Percentiles rank a stretch among this genome's conserved stretches.
Evolutionary conservation across 2,329 filamentous ascomycete species (phyloP).

Genomic region (Pseudodiploospora longispora): DNA sequence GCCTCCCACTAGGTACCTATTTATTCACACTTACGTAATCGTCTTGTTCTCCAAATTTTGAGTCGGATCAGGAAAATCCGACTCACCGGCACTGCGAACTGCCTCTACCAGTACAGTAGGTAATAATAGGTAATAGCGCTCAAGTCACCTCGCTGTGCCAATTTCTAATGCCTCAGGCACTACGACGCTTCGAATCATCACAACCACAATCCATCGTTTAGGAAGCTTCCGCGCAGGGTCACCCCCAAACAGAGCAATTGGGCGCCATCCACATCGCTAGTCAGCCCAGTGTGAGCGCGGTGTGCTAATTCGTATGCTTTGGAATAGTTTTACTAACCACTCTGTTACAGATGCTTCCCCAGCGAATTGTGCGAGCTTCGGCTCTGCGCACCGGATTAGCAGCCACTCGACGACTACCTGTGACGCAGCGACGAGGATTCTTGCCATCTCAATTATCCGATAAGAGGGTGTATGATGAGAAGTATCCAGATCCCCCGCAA

Average conservation of each 20-base stretch:
- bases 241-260: conserved; percentile 29
- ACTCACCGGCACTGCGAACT: too few species aligned
- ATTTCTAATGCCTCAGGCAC: conserved; percentile 26
- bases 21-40: too few species aligned
- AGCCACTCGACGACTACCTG: conserved; percentile 40
- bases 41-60: too few species aligned
- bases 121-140: too few species aligned
- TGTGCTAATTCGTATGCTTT: conserved; percentile 1
- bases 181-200: conserved; percentile 16
- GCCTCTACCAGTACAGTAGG: too few species aligned
- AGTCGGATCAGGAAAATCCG: too few species aligned
- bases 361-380: conserved; percentile 47
- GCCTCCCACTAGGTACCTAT: neutral
- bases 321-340: conserved; percentile 10
- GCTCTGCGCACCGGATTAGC: conserved; percentile 35
- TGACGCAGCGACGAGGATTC: conserved; percentile 50
- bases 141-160: too few species aligned
- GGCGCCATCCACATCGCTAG: conserved; percentile 22
- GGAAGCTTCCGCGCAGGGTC: conserved; percentile 20
- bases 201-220: conserved; percentile 16
- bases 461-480: conserved; percentile 39
- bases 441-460: conserved; percentile 42
- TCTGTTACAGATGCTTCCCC: conserved; percentile 48
- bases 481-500: conserved; percentile 39
- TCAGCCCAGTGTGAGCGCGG: conserved; percentile 23